Percentiles rank a stretch among this genome's conserved stretches.
Conservation (phyloP, 2,329 filamentous ascomycete species). For the Penicillium brasilianum region DNA sequence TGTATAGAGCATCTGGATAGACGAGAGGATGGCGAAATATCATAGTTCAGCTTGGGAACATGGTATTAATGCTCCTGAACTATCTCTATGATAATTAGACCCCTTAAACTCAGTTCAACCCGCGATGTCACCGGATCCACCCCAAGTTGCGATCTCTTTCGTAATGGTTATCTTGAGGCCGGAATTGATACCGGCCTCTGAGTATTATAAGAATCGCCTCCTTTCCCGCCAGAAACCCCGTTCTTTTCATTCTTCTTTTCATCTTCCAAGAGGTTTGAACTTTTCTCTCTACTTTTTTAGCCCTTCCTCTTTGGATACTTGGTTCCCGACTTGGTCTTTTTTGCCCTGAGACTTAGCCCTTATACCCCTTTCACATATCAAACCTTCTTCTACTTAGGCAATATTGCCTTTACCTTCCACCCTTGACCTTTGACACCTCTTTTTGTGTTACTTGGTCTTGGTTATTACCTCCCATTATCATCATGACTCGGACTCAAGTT, state of each 20-base stretch:
- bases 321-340: constrained; percentile 25
- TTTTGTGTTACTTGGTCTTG: background rate
- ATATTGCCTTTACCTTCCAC: background rate
- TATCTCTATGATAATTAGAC: background rate
- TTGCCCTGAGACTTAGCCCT: constrained; percentile 15
- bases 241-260: constrained; percentile 26
- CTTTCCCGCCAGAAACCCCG: constrained; percentile 35
- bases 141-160: constrained; percentile 38
- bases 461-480: constrained; percentile 19
- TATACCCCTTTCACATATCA: constrained; percentile 10
- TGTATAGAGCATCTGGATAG: constrained; percentile 35
- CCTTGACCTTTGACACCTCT: background rate
- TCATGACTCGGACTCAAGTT: constrained; percentile 44
- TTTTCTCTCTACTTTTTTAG: constrained; percentile 22
- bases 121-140: constrained; percentile 33
- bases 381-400: constrained; percentile 4
- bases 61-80: background rate
- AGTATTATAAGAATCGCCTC: constrained; percentile 49
- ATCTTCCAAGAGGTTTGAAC: constrained; percentile 17
- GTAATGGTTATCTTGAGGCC: constrained; percentile 49
- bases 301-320: constrained; percentile 19
- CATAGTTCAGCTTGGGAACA: constrained; percentile 4
- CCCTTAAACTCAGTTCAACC: constrained; percentile 15
- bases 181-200: constrained; percentile 54
- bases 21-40: constrained; percentile 19